Evolutionary conservation across 1,139 yeast genomes (phyloP).

Genomic region (Scheffersomyces insectosa): DNA sequence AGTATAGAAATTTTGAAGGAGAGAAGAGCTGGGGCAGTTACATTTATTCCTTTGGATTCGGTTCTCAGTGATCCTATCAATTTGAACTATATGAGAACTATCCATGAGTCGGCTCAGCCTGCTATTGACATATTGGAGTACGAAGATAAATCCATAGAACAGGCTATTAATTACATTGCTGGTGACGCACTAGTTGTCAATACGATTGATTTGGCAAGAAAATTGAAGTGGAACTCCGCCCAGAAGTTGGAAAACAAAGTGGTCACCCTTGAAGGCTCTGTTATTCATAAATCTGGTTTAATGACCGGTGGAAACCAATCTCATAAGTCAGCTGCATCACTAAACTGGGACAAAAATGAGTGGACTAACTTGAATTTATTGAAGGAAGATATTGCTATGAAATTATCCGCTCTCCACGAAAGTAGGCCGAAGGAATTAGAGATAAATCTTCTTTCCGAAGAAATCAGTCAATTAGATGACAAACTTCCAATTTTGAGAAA

Average conservation of each 20-base stretch:
- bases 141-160: slow-evolving; percentile 63
- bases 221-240: slow-evolving; percentile 62
- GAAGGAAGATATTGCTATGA: slow-evolving; percentile 61
- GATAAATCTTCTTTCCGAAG: slow-evolving; percentile 59
- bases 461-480: slow-evolving; percentile 56
- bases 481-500: slow-evolving; percentile 53
- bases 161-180: slow-evolving; percentile 80
- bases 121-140: slow-evolving; percentile 73
- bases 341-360: slow-evolving; percentile 77
- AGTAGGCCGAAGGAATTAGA: slow-evolving; percentile 55
- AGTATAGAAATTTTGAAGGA: slow-evolving; percentile 85
- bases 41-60: slow-evolving; percentile 86
- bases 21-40: slow-evolving; percentile 80
- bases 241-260: slow-evolving; percentile 60
- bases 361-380: slow-evolving; percentile 55
- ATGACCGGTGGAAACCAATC: slow-evolving; percentile 84
- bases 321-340: slow-evolving; percentile 31
- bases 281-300: slow-evolving; percentile 81
- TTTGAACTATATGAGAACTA: slow-evolving; percentile 57
- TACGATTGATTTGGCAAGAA: slow-evolving; percentile 63
- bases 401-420: slow-evolving; percentile 52
- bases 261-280: slow-evolving; percentile 81
- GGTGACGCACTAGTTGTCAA: slow-evolving; percentile 85
- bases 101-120: slow-evolving; percentile 60
- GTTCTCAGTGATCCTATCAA: slow-evolving; percentile 56